Conservation (phyloP, 495 filamentous ascomycete species). For the Hyaloscypha variabilis region DNA sequence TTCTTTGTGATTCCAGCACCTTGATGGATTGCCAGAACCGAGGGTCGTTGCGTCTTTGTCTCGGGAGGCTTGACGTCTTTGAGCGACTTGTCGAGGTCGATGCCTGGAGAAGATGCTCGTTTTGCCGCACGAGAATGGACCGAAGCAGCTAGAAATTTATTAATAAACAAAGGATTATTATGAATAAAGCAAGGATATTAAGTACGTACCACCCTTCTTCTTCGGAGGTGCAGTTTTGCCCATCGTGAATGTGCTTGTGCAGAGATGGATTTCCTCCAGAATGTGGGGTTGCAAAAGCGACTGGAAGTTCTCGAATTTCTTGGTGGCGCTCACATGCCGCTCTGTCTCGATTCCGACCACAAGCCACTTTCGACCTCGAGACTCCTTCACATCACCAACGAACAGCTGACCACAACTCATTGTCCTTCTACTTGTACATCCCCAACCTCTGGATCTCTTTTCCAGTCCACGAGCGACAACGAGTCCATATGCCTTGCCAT, state of each 20-base stretch:
- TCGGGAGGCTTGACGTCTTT: conserved; percentile 61
- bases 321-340: conserved; percentile 13
- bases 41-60: conserved; percentile 52
- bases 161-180: background rate
- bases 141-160: conserved; percentile 33
- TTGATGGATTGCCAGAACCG: conserved; percentile 62
- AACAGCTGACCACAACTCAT: background rate
- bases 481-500: conserved; percentile 33
- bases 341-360: background rate
- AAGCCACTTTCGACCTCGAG: background rate
- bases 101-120: conserved; percentile 69
- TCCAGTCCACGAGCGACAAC: background rate
- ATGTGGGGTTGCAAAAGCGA: background rate
- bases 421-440: background rate
- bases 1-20: conserved; percentile 67
- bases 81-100: conserved; percentile 77
- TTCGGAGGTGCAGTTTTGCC: conserved; percentile 47
- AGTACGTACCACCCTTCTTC: conserved; percentile 39
- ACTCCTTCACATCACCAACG: background rate
- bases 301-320: conserved; percentile 4
- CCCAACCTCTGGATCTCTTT: background rate
- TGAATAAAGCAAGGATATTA: too few species aligned
- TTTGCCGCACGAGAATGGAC: conserved; percentile 73
- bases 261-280: background rate
- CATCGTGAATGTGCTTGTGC: conserved; percentile 41